Evolutionary conservation across 495 filamentous ascomycete genomes (phyloP).

Genomic region (Chaetomium tenue): DNA sequence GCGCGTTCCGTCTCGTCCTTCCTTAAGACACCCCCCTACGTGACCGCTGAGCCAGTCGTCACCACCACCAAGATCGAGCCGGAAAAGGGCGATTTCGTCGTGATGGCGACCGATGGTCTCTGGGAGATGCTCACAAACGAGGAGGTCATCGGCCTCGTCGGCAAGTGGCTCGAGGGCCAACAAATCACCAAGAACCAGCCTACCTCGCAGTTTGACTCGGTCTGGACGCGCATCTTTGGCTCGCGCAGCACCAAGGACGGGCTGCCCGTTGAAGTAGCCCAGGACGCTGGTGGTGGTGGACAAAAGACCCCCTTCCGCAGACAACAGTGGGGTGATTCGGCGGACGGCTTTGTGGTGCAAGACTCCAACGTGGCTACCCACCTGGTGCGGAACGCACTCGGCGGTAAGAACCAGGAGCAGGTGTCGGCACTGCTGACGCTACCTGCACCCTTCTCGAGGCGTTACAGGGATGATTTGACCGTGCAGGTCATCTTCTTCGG

Average conservation of each 20-base stretch:
- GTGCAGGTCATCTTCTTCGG: constrained; percentile 99
- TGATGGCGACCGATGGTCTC: constrained; percentile 94
- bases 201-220: constrained; percentile 40
- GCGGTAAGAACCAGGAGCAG: constrained; percentile 91
- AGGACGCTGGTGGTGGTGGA: constrained; percentile 40
- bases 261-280: constrained; percentile 56
- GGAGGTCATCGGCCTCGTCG: constrained; percentile 94
- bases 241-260: constrained; percentile 40
- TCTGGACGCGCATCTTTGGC: constrained; percentile 60
- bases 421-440: constrained; percentile 90
- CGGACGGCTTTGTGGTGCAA: constrained; percentile 83
- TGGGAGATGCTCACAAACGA: constrained; percentile 99
- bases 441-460: constrained; percentile 81
- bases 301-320: constrained; percentile 72
- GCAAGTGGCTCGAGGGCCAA: constrained; percentile 90
- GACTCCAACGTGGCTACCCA: constrained; percentile 97
- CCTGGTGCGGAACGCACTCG: constrained; percentile 91
- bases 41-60: constrained; percentile 92
- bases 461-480: constrained; percentile 93
- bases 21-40: constrained; percentile 90
- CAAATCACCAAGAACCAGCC: constrained; percentile 30
- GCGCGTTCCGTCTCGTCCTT: constrained; percentile 68
- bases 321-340: constrained; percentile 72
- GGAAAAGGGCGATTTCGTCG: constrained; percentile 86
- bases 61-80: constrained; percentile 95